Conservation (phyloP, 139 green algal species). For the Nannochloris sp. region DNA sequence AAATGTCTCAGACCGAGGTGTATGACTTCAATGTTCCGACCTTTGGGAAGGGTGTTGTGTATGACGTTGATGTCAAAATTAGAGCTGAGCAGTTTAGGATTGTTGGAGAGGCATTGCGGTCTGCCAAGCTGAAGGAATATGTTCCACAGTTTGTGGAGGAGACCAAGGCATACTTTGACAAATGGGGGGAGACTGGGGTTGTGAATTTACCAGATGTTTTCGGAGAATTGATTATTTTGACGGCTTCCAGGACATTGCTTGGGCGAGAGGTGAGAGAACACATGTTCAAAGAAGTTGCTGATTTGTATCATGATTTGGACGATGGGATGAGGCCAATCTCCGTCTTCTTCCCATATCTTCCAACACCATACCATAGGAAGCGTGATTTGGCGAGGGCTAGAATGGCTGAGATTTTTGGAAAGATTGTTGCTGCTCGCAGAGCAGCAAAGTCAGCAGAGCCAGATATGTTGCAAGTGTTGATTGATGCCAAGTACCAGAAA, state of each 20-base stretch:
- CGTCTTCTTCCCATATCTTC: constrained; percentile 90
- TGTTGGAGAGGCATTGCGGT: constrained; percentile 87
- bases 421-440: constrained; percentile 70
- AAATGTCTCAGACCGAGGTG: constrained; percentile 88
- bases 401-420: constrained; percentile 70
- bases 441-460: constrained; percentile 50
- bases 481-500: constrained; percentile 78
- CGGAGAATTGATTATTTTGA: constrained; percentile 85
- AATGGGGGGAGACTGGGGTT: constrained; percentile 76
- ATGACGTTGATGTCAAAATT: constrained; percentile 88
- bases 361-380: constrained; percentile 75
- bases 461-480: constrained; percentile 93
- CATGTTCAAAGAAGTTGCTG: constrained; percentile 73
- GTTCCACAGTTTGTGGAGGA: constrained; percentile 83
- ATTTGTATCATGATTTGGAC: constrained; percentile 91
- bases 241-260: constrained; percentile 84
- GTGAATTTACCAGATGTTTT: constrained; percentile 87
- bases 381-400: constrained; percentile 69
- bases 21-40: constrained; percentile 97
- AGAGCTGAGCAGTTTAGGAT: constrained; percentile 94
- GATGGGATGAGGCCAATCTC: constrained; percentile 92
- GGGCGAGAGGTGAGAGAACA: constrained; percentile 90
- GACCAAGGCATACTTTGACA: constrained; percentile 80
- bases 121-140: constrained; percentile 76
- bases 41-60: constrained; percentile 96